Percentiles rank a stretch among this genome's conserved stretches.
Evolutionary conservation across 768 basidiomycete genomes (phyloP).

Genomic region (Tulasnella sp.): DNA sequence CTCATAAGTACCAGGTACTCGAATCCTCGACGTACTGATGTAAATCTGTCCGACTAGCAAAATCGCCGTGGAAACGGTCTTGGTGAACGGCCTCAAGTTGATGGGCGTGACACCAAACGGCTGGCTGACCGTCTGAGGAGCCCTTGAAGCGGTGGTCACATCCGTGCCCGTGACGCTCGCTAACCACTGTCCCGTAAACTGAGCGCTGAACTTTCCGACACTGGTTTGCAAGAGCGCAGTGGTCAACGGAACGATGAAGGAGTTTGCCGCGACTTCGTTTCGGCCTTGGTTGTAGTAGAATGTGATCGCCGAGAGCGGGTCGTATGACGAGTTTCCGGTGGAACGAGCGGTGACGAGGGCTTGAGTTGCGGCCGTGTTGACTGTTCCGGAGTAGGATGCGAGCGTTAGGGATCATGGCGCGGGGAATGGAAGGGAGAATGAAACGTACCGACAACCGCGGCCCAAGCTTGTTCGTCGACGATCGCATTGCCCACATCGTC

Average conservation of each 20-base stretch:
- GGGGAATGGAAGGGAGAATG: not conserved
- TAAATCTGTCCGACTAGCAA: constrained; percentile 39
- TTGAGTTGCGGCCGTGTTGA: constrained; percentile 14
- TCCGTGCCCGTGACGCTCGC: not conserved
- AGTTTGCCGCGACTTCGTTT: constrained; percentile 37
- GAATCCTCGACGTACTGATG: constrained; percentile 16
- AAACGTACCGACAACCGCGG: constrained; percentile 35
- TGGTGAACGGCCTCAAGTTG: constrained; percentile 38
- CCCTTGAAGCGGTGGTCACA: constrained; percentile 23
- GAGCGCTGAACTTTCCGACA: not conserved
- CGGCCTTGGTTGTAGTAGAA: constrained; percentile 32
- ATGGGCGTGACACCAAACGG: constrained; percentile 31
- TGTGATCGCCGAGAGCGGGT: constrained; percentile 7
- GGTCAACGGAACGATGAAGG: constrained; percentile 36
- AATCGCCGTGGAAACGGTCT: constrained; percentile 36
- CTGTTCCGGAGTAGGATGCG: constrained; percentile 10
- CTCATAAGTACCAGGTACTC: not conserved
- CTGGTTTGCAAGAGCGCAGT: constrained; percentile 27
- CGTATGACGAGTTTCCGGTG: constrained; percentile 18
- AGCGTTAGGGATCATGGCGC: not conserved
- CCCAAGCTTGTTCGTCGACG: constrained; percentile 38
- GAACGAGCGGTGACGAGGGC: constrained; percentile 17
- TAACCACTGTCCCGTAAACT: constrained; percentile 22
- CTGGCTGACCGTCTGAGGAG: constrained; percentile 36
- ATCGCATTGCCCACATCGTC: constrained; percentile 31